Evolutionary conservation across 768 basidiomycete species (phyloP), one percentile per base, ranked within the genome.

Genomic region (Thelephora aurantiotincta): DNA sequence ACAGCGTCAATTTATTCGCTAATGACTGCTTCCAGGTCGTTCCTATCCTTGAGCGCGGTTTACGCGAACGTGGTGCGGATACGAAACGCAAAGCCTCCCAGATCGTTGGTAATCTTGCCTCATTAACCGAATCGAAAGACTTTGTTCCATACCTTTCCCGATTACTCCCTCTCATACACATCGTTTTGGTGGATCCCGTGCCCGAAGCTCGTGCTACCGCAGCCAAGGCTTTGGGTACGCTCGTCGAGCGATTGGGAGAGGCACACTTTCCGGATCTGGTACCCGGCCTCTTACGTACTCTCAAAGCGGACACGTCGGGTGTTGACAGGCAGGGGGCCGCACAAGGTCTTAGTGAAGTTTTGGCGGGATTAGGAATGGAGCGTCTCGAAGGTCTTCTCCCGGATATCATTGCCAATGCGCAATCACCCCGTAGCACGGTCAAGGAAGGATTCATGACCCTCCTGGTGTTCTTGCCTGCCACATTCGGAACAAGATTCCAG

Each of bases 401-500:
- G 0, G 90, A 94, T 54, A 91, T 99, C 58, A 82, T 99, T 52
- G 76, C 75, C 23, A 97, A 90, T 60, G 88, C 92, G 2, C 80
- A 86, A 54, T 93, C 89, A 43, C 84, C 90, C 1, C 72, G 89
- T 9, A 74, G 92, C 20, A 93, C 91, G 22, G 86, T 98, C 36
- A 78, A 92, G 33, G 96, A 98, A 70, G 96, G 96, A 9, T 98
- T 97, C 71, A 98, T 99, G 82, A 96, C 93, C 0, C 71, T 98
- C 11, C 78, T 99, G 33, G 91, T 98, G 14, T 98, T 83, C 67
- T 67, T 98, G 2, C 94, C 96, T 1, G 82, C 92, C 1, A 98
- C 94, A 1, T 98, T 99, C 58, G 96, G 96, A 6, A 81, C 85
- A 48, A 82, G 93, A 38, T 98, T 99, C 77, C 81, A 92, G 53